These are phyloP conservation scores for Cytospora piceae DNA, from an alignment of 2,329 filamentous ascomycete genomes.

Conservation along the genomic window DNA sequence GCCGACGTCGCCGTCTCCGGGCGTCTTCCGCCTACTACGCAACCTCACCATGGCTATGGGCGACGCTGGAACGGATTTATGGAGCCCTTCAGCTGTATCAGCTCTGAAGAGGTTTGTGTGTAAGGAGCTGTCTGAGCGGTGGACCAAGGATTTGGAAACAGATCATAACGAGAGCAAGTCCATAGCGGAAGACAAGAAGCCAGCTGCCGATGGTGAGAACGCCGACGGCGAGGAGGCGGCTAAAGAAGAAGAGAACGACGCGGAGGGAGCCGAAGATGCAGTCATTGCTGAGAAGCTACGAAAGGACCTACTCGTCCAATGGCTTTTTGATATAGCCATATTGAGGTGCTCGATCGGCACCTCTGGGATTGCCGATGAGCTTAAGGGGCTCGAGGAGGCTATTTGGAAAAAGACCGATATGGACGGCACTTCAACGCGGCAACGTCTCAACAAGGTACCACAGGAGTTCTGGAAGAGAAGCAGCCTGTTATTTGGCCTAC, in stretches of 20 bases:
- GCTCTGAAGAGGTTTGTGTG: slow-evolving; percentile 64
- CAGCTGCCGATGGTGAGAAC: background rate
- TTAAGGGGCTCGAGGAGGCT: slow-evolving; percentile 51
- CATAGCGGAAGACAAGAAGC: slow-evolving; percentile 30
- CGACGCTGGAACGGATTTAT: slow-evolving; percentile 74
- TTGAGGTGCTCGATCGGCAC: slow-evolving; percentile 43
- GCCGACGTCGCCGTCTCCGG: slow-evolving; percentile 78
- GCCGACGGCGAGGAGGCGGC: slow-evolving; percentile 22
- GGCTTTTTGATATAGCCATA: slow-evolving; percentile 63
- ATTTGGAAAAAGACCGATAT: slow-evolving; percentile 52
- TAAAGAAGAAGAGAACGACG: slow-evolving; percentile 28
- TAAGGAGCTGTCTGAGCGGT: slow-evolving; percentile 53
- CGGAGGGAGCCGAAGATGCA: slow-evolving; percentile 21
- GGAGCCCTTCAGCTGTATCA: slow-evolving; percentile 70
- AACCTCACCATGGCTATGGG: slow-evolving; percentile 70
- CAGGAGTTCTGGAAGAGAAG: slow-evolving; percentile 84
- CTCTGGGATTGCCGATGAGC: slow-evolving; percentile 32
- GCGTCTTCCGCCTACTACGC: slow-evolving; percentile 72
- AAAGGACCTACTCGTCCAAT: slow-evolving; percentile 59
- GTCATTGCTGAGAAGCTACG: slow-evolving; percentile 35
- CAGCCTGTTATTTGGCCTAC: slow-evolving; percentile 77
- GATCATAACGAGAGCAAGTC: slow-evolving; percentile 31
- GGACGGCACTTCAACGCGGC: slow-evolving; percentile 50
- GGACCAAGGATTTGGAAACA: slow-evolving; percentile 49
- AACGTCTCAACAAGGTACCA: slow-evolving; percentile 65